A percentile compares a stretch with the other conserved stretches of the same genome.
Evolutionary conservation across 495 filamentous ascomycete genomes (phyloP).

Genomic region (Filosporella fistucella): DNA sequence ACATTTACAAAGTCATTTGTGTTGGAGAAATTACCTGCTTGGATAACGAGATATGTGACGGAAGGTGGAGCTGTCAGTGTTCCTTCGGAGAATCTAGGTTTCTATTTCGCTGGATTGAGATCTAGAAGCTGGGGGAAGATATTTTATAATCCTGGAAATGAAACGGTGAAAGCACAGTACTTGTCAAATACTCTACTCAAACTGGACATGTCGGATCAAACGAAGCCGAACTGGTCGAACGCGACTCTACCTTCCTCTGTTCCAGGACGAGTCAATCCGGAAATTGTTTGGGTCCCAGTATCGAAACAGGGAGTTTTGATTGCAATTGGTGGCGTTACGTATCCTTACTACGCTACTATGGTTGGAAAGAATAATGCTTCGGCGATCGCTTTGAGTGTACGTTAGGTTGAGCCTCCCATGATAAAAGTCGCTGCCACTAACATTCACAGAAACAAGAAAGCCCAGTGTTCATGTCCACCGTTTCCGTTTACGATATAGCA

Average conservation of each 20-base stretch:
- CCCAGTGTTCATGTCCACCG: slow-evolving; percentile 56
- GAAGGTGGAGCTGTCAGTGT: slow-evolving; percentile 59
- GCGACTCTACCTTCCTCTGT: slow-evolving; percentile 44
- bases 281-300: slow-evolving; percentile 68
- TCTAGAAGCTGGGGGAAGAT: slow-evolving; percentile 41
- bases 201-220: slow-evolving; percentile 52
- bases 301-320: slow-evolving; percentile 58
- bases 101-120: slow-evolving; percentile 65
- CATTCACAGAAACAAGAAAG: slow-evolving; percentile 32
- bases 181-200: slow-evolving; percentile 51
- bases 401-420: slow-evolving; percentile 5
- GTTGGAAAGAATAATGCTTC: slow-evolving; percentile 21
- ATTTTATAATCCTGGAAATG: slow-evolving; percentile 27
- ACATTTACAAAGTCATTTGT: slow-evolving; percentile 38
- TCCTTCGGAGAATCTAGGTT: slow-evolving; percentile 68
- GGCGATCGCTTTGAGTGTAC: slow-evolving; percentile 40
- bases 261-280: slow-evolving; percentile 53
- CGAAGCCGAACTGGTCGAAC: slow-evolving; percentile 49
- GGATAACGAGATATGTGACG: slow-evolving; percentile 58
- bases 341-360: slow-evolving; percentile 35
- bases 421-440: background rate
- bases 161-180: slow-evolving; percentile 28
- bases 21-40: slow-evolving; percentile 29
- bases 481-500: slow-evolving; percentile 67
- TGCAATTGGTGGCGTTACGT: slow-evolving; percentile 61